These are phyloP conservation scores for Suillus hirtellus DNA, from an alignment of 768 basidiomycete genomes.

Conservation along the genomic window DNA sequence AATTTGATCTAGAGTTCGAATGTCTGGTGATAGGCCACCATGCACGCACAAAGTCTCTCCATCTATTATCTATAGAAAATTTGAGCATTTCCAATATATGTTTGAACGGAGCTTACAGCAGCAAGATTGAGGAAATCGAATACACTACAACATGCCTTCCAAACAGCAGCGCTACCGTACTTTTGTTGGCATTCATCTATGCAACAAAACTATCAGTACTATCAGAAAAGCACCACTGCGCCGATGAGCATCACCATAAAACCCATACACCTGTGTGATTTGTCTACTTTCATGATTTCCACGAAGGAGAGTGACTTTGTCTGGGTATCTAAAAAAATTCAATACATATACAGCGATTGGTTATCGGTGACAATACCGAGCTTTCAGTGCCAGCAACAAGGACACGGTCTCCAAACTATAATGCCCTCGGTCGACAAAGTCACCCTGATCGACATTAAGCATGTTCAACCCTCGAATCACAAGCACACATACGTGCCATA, in stretches of 20 bases:
- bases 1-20: conserved; percentile 92
- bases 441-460: conserved; percentile 62
- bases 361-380: conserved; percentile 51
- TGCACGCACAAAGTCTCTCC: conserved; percentile 92
- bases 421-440: conserved; percentile 96
- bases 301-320: conserved; percentile 85
- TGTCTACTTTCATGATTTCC: conserved; percentile 98
- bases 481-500: conserved; percentile 74
- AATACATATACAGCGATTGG: conserved; percentile 11
- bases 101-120: conserved; percentile 55
- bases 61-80: conserved; percentile 78
- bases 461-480: conserved; percentile 20
- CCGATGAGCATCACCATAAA: conserved; percentile 69
- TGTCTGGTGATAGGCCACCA: conserved; percentile 94
- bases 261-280: conserved; percentile 99
- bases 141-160: conserved; percentile 96
- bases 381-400: conserved; percentile 85
- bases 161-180: conserved; percentile 92
- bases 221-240: not conserved
- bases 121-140: conserved; percentile 96
- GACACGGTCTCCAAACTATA: conserved; percentile 96
- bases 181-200: conserved; percentile 97
- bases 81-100: not conserved
- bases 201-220: not conserved
- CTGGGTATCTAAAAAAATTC: conserved; percentile 69